phyloP scores from a whole-genome alignment of 208 protist genomes.

The Leishmania gerbilli region DNA sequence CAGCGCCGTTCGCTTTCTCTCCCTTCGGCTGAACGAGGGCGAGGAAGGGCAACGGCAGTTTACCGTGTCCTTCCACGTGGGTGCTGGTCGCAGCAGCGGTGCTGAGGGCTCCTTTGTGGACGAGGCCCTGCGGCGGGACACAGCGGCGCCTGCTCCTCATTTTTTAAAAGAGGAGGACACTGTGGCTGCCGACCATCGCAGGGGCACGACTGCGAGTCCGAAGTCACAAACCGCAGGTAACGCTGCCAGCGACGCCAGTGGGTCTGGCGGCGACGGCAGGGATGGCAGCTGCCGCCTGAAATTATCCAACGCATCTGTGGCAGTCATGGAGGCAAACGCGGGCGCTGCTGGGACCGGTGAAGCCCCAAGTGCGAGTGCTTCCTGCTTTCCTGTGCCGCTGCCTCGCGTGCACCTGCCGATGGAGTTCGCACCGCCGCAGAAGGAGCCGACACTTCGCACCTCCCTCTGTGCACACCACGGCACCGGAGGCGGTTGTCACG shows the following conservation, averaged over 20 bases:
- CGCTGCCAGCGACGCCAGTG: not conserved
- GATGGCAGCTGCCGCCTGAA: not conserved
- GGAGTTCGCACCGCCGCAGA: not conserved
- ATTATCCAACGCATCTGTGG: not conserved
- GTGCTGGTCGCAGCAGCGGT: not conserved
- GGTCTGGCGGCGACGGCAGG: not conserved
- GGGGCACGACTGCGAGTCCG: not conserved
- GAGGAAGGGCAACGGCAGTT: not conserved
- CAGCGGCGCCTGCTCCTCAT: not conserved
- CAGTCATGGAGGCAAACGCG: not conserved
- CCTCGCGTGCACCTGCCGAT: slow-evolving; percentile 3
- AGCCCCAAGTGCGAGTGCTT: not conserved
- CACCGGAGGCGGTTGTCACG: not conserved
- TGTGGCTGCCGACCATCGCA: not conserved
- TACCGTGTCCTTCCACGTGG: not conserved
- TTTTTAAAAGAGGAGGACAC: not conserved
- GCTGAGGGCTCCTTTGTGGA: not conserved
- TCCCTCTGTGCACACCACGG: not conserved
- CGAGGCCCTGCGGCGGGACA: not conserved
- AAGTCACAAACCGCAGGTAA: not conserved
- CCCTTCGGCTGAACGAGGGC: slow-evolving; percentile 1
- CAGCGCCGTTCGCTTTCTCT: not conserved
- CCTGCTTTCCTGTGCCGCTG: too few relatives aligned
- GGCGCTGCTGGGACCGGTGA: not conserved
- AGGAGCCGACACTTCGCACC: not conserved